Conservation (phyloP, 2,329 filamentous ascomycete species). For the Epichloe brachyelytri region DNA sequence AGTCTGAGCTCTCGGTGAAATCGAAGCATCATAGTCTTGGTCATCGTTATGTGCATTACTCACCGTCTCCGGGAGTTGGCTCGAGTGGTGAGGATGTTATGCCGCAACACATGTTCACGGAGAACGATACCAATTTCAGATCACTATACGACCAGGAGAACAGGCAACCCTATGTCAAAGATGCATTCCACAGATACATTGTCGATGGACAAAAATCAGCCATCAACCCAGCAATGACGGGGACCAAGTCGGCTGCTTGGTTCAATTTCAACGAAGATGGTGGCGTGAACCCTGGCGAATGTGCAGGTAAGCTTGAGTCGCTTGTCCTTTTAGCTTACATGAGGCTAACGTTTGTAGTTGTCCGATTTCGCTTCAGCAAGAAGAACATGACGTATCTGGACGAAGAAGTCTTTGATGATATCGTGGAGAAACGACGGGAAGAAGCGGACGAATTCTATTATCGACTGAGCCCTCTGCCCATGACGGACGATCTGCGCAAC, state of each 20-base stretch:
- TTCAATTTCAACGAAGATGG: slow-evolving; percentile 83
- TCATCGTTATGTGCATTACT: slow-evolving; percentile 70
- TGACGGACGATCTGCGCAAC: slow-evolving; percentile 86
- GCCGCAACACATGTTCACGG: slow-evolving; percentile 79
- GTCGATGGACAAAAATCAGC: slow-evolving; percentile 69
- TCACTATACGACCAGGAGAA: slow-evolving; percentile 68
- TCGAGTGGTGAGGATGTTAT: slow-evolving; percentile 69
- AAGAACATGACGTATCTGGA: slow-evolving; percentile 69
- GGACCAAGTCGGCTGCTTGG: slow-evolving; percentile 87
- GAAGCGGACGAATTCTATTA: slow-evolving; percentile 96
- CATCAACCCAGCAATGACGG: slow-evolving; percentile 65
- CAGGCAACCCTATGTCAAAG: slow-evolving; percentile 75
- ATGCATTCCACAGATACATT: slow-evolving; percentile 84
- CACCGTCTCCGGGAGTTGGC: slow-evolving; percentile 79
- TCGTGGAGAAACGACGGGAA: slow-evolving; percentile 72
- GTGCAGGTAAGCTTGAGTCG: slow-evolving; percentile 51
- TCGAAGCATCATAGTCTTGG: slow-evolving; percentile 73
- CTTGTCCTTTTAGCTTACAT: background rate
- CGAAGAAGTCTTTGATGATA: slow-evolving; percentile 83
- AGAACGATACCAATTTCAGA: slow-evolving; percentile 86
- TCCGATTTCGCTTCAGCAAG: slow-evolving; percentile 78
- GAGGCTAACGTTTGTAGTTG: slow-evolving; percentile 37
- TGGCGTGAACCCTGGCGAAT: slow-evolving; percentile 79
- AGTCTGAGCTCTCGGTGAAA: slow-evolving; percentile 54
- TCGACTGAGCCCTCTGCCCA: slow-evolving; percentile 81